Evolutionary conservation across 345 rosid species (phyloP).

Genomic region (Gossypium herbaceum): DNA sequence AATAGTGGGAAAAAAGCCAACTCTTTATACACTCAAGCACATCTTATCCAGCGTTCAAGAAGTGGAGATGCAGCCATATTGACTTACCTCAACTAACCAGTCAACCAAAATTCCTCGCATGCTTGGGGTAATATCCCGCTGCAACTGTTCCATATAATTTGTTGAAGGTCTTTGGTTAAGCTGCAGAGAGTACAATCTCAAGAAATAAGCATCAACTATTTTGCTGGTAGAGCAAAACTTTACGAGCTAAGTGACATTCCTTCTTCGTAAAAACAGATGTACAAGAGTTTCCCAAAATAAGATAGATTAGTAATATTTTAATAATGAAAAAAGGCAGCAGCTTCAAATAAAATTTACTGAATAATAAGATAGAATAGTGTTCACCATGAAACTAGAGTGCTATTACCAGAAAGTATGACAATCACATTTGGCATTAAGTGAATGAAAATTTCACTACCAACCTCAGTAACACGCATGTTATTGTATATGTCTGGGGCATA

Average conservation of each 20-base stretch:
- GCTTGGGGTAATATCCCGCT: constrained; percentile 61
- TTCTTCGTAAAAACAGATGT: neutral
- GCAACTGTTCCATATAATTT: constrained; percentile 68
- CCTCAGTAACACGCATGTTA: constrained; percentile 66
- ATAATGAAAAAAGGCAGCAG: neutral
- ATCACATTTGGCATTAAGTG: constrained; percentile 9
- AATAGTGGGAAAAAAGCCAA: neutral
- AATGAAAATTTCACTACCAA: constrained; percentile 26
- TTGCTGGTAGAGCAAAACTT: neutral
- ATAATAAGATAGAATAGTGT: constrained; percentile 2
- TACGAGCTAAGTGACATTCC: neutral
- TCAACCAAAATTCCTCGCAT: constrained; percentile 86
- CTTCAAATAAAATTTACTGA: neutral
- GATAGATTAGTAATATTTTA: neutral
- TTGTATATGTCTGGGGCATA: constrained; percentile 75
- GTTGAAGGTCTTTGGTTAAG: constrained; percentile 70
- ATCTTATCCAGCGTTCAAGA: neutral
- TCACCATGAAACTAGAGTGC: constrained; percentile 6
- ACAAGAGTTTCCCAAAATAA: neutral
- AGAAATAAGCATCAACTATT: constrained; percentile 16
- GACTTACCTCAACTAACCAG: constrained; percentile 86
- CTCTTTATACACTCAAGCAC: neutral
- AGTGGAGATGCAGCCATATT: constrained; percentile 21
- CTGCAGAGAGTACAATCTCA: constrained; percentile 36
- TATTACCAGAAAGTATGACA: neutral